phyloP scores from a whole-genome alignment of 2,329 filamentous ascomycete species.

The Neofusicoccum umdonicola region DNA sequence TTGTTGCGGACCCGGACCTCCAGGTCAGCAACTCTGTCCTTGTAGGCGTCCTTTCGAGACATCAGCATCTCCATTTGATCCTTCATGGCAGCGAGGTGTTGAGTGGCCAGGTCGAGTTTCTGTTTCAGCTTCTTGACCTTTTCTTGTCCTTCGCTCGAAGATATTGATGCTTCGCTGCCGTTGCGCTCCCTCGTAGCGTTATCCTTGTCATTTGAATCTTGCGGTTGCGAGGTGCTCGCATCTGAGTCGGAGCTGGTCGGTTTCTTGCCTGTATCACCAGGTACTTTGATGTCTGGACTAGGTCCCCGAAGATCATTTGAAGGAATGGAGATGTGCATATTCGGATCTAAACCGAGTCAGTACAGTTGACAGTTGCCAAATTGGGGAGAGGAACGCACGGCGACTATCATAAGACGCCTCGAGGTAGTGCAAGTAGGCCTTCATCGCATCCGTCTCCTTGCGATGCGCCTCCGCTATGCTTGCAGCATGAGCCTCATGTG shows the following conservation, averaged over 20 bases:
- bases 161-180: background rate
- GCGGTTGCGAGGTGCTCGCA: background rate
- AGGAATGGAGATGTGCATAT: background rate
- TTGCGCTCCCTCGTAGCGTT: background rate
- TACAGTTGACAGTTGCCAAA: background rate
- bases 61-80: conserved; percentile 9
- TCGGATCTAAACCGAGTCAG: background rate
- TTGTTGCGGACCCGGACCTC: conserved; percentile 7
- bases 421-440: conserved; percentile 37
- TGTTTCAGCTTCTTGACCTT: conserved; percentile 23
- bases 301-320: background rate
- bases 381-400: background rate
- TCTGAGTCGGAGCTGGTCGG: background rate
- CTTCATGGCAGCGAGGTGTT: conserved; percentile 20
- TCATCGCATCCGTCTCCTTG: conserved; percentile 39
- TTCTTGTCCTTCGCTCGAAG: conserved; percentile 1
- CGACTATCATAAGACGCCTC: conserved; percentile 30
- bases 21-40: conserved; percentile 13
- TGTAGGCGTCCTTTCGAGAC: conserved; percentile 13
- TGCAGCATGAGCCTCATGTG: conserved; percentile 40
- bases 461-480: conserved; percentile 39
- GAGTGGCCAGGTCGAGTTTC: conserved; percentile 28
- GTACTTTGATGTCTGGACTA: background rate
- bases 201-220: background rate
- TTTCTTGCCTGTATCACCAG: background rate